Conservation (phyloP, 2,329 filamentous ascomycete genomes). For the Fusarium veterinarium region DNA sequence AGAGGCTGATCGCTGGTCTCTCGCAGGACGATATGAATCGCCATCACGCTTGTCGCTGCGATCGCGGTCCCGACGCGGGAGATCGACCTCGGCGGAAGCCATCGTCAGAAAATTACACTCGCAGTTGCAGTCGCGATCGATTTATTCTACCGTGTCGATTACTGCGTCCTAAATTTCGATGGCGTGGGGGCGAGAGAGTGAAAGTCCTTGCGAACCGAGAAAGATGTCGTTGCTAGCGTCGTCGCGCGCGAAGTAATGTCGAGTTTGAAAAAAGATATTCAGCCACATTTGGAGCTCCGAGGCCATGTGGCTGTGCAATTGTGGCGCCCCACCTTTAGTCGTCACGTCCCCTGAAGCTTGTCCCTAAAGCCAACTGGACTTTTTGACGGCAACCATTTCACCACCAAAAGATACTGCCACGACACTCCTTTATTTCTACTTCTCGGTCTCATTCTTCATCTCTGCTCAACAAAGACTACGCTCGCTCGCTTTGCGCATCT, state of each 20-base stretch:
- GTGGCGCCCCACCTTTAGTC: slow-evolving; percentile 22
- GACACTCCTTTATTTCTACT: slow-evolving; percentile 40
- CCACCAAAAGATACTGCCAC: slow-evolving; percentile 28
- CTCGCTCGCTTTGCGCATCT: slow-evolving; percentile 34
- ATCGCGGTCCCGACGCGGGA: slow-evolving; percentile 54
- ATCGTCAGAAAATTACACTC: slow-evolving; percentile 45
- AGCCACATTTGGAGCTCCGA: not conserved
- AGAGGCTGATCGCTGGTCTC: slow-evolving; percentile 42
- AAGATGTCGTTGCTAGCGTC: slow-evolving; percentile 32
- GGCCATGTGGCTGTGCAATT: slow-evolving; percentile 23
- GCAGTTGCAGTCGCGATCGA: slow-evolving; percentile 1
- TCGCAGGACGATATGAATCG: slow-evolving; percentile 63
- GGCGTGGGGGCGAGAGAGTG: slow-evolving; percentile 20
- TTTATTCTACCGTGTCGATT: not conserved
- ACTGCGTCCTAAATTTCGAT: slow-evolving; percentile 13
- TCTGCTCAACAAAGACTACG: slow-evolving; percentile 22
- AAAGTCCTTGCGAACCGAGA: slow-evolving; percentile 16
- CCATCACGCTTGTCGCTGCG: slow-evolving; percentile 55
- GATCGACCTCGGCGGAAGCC: slow-evolving; percentile 59
- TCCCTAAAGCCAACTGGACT: slow-evolving; percentile 28
- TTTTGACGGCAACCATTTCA: slow-evolving; percentile 25
- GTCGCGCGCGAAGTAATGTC: slow-evolving; percentile 15
- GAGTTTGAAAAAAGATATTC: slow-evolving; percentile 40
- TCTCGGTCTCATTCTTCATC: slow-evolving; percentile 8
- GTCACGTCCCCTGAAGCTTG: slow-evolving; percentile 38